Conservation (phyloP, 768 basidiomycete species). For the Panus rudis region DNA sequence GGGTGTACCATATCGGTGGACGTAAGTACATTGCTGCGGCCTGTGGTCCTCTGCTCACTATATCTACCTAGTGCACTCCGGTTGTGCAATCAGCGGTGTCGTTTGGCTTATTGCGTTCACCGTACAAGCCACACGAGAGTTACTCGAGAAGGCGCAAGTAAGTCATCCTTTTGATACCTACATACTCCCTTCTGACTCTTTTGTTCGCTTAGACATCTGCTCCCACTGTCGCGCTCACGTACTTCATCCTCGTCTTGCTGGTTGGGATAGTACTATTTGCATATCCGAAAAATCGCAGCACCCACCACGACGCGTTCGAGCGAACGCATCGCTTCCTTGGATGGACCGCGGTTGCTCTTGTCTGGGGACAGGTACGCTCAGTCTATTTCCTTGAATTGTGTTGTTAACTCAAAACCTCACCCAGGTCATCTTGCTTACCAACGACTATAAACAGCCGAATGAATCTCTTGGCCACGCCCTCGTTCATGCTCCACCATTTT, state of each 20-base stretch:
- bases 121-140: constrained; percentile 44
- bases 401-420: constrained; percentile 23
- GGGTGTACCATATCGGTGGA: constrained; percentile 56
- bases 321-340: constrained; percentile 50
- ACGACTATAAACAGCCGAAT: constrained; percentile 38
- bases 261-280: constrained; percentile 45
- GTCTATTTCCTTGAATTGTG: constrained; percentile 21
- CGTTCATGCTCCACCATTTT: constrained; percentile 41
- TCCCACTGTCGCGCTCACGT: constrained; percentile 44
- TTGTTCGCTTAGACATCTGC: constrained; percentile 38
- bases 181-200: constrained; percentile 36
- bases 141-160: constrained; percentile 30
- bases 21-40: constrained; percentile 25
- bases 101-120: constrained; percentile 48
- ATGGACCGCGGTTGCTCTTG: constrained; percentile 45
- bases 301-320: constrained; percentile 48
- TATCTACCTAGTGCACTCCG: constrained; percentile 37
- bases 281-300: constrained; percentile 39
- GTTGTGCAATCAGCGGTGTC: constrained; percentile 46
- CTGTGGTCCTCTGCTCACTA: constrained; percentile 22
- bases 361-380: constrained; percentile 53
- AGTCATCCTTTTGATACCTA: constrained; percentile 36
- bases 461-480: constrained; percentile 37
- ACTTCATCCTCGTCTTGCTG: constrained; percentile 41
- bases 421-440: constrained; percentile 43